Base-by-base conservation (phyloP, 2,329 filamentous ascomycete species). In the Zalaria obscura region DNA sequence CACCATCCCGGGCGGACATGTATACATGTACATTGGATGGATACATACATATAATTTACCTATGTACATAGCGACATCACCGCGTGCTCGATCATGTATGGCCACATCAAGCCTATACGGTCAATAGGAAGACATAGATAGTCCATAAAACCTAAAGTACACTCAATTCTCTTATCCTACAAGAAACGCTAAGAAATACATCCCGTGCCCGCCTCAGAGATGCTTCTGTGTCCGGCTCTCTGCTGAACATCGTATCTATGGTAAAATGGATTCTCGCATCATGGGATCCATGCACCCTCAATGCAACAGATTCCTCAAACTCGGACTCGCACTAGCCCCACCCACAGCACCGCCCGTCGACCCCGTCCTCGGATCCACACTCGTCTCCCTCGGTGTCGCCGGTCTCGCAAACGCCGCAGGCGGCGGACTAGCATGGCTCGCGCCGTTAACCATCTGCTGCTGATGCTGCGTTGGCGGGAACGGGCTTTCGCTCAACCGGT, bases 261-360 rank as follows among this genome's bases (percentile, higher is more conserved):
- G 7, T 32, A n/a, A n/a, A 32, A 25, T 27, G 26, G 27, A 27
- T 27, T 32, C 25, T 40, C 18, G 18, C 18, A 18, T 18, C 18
- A 18, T 18, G 10, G 9, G 5, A 27, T 25, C 9, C 6, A 6
- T 7, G 7, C 38, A 29, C 18, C 18, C 25, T 26, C 48, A 68
- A 52, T 66, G 62, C 46, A 70, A 51, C 44, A 70, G 48, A 49
- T 70, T 69, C 41, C 61, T 59, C 51, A 70, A 53, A 44, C 61
- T 68, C 9, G 67, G 67, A 46, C 65, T 68, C 8, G 66, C 66
- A 45, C 66, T 69, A 9, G 67, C 57, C 10, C 57, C 57, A 27
- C 43, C 42, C 9, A 39, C 41, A 33, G 25, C 29, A 11, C 39
- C 38, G 18, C 39, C 41, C 27, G 40, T 32, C 18, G 18, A 18